These are phyloP conservation scores for Sugiyamaella mastotermitis DNA, from an alignment of 805 yeast genomes.

Conservation along the genomic window DNA sequence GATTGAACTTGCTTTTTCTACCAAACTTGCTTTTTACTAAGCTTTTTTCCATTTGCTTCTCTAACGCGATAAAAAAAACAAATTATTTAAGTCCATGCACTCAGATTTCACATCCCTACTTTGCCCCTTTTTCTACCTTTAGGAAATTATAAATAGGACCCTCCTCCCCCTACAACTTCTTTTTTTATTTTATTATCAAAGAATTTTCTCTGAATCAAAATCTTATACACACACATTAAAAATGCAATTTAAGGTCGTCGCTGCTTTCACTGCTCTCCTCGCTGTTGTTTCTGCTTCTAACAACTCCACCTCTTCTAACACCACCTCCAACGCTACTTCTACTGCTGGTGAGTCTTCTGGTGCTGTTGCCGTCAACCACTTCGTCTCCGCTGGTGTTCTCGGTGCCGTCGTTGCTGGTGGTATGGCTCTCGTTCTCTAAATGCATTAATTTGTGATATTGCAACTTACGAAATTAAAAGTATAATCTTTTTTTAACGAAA, in stretches of 20 bases:
- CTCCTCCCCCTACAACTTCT: neutral
- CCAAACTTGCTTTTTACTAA: too few species aligned
- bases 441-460: too few species aligned
- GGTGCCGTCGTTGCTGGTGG: constrained; percentile 38
- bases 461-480: too few species aligned
- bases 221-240: constrained; percentile 8
- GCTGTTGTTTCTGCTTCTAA: constrained; percentile 25
- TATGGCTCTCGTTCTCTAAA: constrained; percentile 33
- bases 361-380: constrained; percentile 27
- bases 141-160: too few species aligned
- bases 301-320: constrained; percentile 17
- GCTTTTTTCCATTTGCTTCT: too few species aligned
- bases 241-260: constrained; percentile 29
- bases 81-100: too few species aligned
- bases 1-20: too few species aligned
- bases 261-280: constrained; percentile 23
- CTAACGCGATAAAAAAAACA: too few species aligned
- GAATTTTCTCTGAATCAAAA: constrained; percentile 2
- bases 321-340: constrained; percentile 22
- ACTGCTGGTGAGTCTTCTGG: constrained; percentile 23
- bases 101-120: too few species aligned
- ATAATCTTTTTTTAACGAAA: too few species aligned
- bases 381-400: constrained; percentile 33
- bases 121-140: too few species aligned
- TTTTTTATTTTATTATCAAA: constrained; percentile 7